These are phyloP conservation scores for Nissolia schottii DNA, from an alignment of 306 rosid species.

Conservation along the genomic window DNA sequence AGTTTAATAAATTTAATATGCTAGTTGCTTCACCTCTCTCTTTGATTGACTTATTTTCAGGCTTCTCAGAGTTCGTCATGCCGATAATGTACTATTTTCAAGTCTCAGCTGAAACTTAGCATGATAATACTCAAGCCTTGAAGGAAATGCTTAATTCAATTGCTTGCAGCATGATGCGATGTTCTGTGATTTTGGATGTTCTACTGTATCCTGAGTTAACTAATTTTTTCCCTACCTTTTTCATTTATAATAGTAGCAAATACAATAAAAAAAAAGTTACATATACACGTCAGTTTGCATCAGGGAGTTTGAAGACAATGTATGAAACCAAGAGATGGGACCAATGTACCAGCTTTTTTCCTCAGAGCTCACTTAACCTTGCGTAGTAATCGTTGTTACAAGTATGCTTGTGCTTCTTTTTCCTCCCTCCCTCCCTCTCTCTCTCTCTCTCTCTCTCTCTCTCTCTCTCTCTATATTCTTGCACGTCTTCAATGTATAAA, in stretches of 20 bases:
- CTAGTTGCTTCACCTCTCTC: background rate
- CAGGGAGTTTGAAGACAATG: constrained; percentile 22
- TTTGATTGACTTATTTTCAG: constrained; percentile 39
- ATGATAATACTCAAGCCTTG: constrained; percentile 19
- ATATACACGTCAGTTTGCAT: background rate
- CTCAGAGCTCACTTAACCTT: background rate
- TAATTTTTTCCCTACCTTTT: constrained; percentile 35
- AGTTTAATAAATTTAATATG: background rate
- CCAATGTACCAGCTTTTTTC: constrained; percentile 20
- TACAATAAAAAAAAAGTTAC: constrained; percentile 10
- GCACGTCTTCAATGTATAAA: background rate
- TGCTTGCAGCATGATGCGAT: constrained; percentile 22
- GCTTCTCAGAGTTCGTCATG: constrained; percentile 32
- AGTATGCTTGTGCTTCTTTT: background rate
- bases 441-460: too few species aligned
- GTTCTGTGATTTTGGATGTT: constrained; percentile 31
- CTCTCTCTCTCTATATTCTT: background rate
- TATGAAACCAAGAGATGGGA: constrained; percentile 26
- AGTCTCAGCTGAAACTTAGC: constrained; percentile 23
- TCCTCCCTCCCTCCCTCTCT: too few species aligned
- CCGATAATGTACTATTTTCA: constrained; percentile 21
- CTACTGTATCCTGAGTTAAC: constrained; percentile 32
- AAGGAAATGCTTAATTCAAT: constrained; percentile 24
- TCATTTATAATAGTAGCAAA: constrained; percentile 12
- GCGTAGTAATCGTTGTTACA: background rate